phyloP scores from a whole-genome alignment of 202 grass and related monocot genomes.

The Panicum virgatum region DNA sequence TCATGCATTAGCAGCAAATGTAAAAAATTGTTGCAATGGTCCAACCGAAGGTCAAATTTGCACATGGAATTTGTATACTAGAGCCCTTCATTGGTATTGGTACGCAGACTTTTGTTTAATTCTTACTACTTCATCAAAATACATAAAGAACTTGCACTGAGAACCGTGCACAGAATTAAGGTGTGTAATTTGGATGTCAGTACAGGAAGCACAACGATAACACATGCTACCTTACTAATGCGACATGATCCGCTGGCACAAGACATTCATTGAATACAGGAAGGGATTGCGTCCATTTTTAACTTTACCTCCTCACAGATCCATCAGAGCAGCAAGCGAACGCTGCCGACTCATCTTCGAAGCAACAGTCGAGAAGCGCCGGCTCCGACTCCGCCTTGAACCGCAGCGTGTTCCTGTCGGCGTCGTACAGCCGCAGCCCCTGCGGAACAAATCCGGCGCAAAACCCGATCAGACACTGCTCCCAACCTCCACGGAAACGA shows the following conservation, averaged over 20 bases:
- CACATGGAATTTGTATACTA: neutral
- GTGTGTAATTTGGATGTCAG: neutral
- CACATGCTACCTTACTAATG: neutral
- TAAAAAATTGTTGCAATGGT: neutral
- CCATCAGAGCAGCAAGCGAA: constrained; percentile 56
- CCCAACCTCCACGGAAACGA: neutral
- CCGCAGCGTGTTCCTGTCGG: constrained; percentile 38
- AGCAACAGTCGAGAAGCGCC: constrained; percentile 68
- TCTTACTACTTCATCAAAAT: neutral
- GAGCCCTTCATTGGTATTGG: neutral
- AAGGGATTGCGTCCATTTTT: neutral
- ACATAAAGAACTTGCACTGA: neutral
- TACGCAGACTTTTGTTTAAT: neutral
- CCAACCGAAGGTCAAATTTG: neutral
- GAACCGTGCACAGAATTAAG: neutral
- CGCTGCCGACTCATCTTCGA: constrained; percentile 50
- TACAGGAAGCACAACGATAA: neutral
- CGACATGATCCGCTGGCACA: neutral
- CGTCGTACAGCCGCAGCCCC: constrained; percentile 67
- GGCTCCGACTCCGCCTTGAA: constrained; percentile 37
- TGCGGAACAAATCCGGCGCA: constrained; percentile 35
- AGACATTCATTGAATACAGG: too few species aligned
- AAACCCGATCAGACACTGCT: constrained; percentile 11
- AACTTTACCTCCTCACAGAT: constrained; percentile 57
- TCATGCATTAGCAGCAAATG: neutral